A percentile compares a stretch with the other conserved stretches of the same genome.
Evolutionary conservation across 305 asterid species (phyloP).

Genomic region (Petunia hybrid): DNA sequence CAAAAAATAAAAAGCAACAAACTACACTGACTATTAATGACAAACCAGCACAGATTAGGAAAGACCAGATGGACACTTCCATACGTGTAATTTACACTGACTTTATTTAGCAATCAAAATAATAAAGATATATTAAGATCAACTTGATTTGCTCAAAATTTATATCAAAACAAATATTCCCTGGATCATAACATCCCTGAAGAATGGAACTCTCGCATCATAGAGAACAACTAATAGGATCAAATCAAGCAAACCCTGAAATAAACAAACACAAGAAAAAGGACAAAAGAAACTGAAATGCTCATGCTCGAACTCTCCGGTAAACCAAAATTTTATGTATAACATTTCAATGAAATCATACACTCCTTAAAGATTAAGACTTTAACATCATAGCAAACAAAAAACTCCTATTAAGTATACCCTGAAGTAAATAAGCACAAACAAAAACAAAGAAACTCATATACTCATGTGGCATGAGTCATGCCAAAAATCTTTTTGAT

Average conservation of each 20-base stretch:
- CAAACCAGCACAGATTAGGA: not conserved
- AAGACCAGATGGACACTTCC: conserved; percentile 9
- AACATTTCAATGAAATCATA: too few species aligned
- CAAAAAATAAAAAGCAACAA: not conserved
- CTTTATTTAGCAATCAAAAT: not conserved
- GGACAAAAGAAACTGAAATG: not conserved
- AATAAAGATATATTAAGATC: not conserved
- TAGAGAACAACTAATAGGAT: not conserved
- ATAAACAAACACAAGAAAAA: not conserved
- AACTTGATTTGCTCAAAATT: conserved; percentile 7
- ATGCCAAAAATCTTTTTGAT: not conserved
- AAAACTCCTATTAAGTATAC: not conserved
- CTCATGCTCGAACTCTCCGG: not conserved
- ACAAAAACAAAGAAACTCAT: not conserved
- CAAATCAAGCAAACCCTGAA: not conserved
- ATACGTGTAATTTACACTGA: not conserved
- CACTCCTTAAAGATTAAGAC: too few species aligned
- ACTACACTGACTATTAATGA: not conserved
- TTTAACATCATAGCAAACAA: too few species aligned
- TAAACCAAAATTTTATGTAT: too few species aligned
- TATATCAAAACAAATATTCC: not conserved
- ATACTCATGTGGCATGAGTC: not conserved
- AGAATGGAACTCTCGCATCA: not conserved
- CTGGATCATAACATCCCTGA: not conserved
- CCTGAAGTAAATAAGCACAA: not conserved